Percentiles rank a stretch among this genome's conserved stretches.
These are phyloP conservation scores for Hypoxylon perforatum DNA, from an alignment of 495 filamentous ascomycete species.

Conservation along the genomic window DNA sequence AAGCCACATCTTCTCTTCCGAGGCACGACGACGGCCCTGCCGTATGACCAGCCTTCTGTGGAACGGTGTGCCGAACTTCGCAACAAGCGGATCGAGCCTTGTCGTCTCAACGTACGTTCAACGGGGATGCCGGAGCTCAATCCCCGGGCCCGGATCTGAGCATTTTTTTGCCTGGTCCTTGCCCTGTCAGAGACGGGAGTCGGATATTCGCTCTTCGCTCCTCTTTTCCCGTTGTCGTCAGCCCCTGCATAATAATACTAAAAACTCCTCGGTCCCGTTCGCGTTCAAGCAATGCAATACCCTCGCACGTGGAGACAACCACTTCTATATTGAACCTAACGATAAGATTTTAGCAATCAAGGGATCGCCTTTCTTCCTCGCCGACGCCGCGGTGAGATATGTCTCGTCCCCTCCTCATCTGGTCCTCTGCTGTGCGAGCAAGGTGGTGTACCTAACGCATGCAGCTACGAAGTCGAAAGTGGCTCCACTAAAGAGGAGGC, in stretches of 20 bases:
- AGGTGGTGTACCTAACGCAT: neutral
- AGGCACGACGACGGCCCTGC: slow-evolving; percentile 1
- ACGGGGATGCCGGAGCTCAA: slow-evolving; percentile 16
- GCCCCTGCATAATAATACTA: slow-evolving; percentile 6
- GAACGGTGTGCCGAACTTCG: slow-evolving; percentile 6
- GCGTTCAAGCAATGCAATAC: slow-evolving; percentile 5
- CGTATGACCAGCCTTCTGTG: slow-evolving; percentile 1
- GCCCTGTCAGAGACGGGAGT: slow-evolving; percentile 1
- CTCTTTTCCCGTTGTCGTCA: neutral
- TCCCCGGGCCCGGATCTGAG: slow-evolving; percentile 18
- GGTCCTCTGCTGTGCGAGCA: slow-evolving; percentile 1
- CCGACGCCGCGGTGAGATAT: neutral
- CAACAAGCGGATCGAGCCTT: slow-evolving; percentile 16
- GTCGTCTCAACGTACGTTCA: neutral
- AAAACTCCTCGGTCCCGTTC: slow-evolving; percentile 10
- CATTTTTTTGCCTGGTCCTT: neutral
- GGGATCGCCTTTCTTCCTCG: neutral
- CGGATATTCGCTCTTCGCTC: neutral
- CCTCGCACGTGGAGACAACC: neutral
- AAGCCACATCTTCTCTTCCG: neutral
- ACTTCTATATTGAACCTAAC: neutral
- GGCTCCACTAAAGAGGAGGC: slow-evolving; percentile 7
- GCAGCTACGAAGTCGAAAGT: slow-evolving; percentile 5
- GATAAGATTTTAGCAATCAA: slow-evolving; percentile 7
- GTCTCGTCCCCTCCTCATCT: slow-evolving; percentile 4